phyloP scores from a whole-genome alignment of 176 grass and related monocot species.

The Phyllostachys edulis region DNA sequence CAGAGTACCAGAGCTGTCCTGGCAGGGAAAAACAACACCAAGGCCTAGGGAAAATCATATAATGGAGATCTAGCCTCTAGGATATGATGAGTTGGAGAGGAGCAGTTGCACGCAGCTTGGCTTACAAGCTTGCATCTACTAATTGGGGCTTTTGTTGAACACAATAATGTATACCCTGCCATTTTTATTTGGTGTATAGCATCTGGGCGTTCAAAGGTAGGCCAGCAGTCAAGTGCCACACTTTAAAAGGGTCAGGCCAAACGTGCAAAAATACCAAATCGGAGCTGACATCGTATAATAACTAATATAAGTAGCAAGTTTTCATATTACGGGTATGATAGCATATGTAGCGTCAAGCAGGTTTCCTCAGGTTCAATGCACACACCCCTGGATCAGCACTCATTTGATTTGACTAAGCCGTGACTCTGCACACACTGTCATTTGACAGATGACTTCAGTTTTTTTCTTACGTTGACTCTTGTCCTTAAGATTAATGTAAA shows the following conservation, averaged over 20 bases:
- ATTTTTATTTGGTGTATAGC: background rate
- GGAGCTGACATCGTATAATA: background rate
- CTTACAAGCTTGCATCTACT: constrained; percentile 7
- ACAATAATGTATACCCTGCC: background rate
- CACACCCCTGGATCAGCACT: background rate
- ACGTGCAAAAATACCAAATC: constrained; percentile 19
- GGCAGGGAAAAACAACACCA: background rate
- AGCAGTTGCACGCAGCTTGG: background rate
- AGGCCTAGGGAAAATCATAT: background rate
- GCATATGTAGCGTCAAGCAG: background rate
- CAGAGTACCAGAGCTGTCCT: background rate
- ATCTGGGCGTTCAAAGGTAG: constrained; percentile 33
- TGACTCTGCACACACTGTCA: background rate
- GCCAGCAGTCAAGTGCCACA: constrained; percentile 31
- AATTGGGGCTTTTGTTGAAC: background rate
- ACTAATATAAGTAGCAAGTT: background rate
- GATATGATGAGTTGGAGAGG: background rate
- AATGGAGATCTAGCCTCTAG: background rate
- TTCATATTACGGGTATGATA: background rate
- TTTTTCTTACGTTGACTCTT: constrained; percentile 29
- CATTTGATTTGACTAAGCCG: constrained; percentile 34
- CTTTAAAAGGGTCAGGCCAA: constrained; percentile 8
- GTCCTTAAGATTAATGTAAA: background rate
- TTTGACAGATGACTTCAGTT: background rate
- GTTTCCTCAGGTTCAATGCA: constrained; percentile 40